phyloP scores from a whole-genome alignment of 768 basidiomycete species.

The Lentinula boryana region DNA sequence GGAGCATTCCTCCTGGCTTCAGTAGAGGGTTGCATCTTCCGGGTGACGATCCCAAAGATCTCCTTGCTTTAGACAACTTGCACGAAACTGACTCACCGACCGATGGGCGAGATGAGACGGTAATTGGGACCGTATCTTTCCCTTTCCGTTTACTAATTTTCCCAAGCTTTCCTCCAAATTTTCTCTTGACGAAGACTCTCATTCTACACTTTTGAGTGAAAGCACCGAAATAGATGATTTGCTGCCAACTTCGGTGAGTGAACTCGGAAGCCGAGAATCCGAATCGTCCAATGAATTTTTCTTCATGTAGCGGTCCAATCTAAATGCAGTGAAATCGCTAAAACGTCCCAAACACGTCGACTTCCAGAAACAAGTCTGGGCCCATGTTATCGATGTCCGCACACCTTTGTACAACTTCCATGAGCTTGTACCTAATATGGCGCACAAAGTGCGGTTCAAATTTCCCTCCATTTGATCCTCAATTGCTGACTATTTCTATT shows the following conservation, averaged over 20 bases:
- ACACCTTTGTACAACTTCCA: slow-evolving; percentile 84
- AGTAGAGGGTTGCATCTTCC: slow-evolving; percentile 70
- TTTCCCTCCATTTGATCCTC: neutral
- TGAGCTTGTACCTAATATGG: slow-evolving; percentile 95
- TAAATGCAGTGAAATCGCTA: slow-evolving; percentile 44
- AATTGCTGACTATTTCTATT: neutral
- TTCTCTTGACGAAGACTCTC: slow-evolving; percentile 7
- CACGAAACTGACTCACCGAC: slow-evolving; percentile 7
- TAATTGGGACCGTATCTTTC: neutral
- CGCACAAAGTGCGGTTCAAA: slow-evolving; percentile 63
- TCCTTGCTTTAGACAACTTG: slow-evolving; percentile 16
- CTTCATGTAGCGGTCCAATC: slow-evolving; percentile 42
- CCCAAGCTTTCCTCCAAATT: neutral
- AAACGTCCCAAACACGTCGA: slow-evolving; percentile 35
- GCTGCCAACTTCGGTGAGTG: slow-evolving; percentile 52
- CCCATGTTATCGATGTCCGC: slow-evolving; percentile 93
- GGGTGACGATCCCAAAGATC: slow-evolving; percentile 43
- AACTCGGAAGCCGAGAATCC: neutral
- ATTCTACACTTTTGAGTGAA: slow-evolving; percentile 10
- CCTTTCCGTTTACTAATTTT: neutral
- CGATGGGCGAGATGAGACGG: neutral
- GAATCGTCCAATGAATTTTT: neutral
- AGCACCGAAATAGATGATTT: slow-evolving; percentile 69
- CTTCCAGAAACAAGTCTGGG: slow-evolving; percentile 89
- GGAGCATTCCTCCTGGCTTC: slow-evolving; percentile 79